These are phyloP conservation scores for Curvularia eragrostidis DNA, from an alignment of 2,329 filamentous ascomycete genomes.

Conservation along the genomic window DNA sequence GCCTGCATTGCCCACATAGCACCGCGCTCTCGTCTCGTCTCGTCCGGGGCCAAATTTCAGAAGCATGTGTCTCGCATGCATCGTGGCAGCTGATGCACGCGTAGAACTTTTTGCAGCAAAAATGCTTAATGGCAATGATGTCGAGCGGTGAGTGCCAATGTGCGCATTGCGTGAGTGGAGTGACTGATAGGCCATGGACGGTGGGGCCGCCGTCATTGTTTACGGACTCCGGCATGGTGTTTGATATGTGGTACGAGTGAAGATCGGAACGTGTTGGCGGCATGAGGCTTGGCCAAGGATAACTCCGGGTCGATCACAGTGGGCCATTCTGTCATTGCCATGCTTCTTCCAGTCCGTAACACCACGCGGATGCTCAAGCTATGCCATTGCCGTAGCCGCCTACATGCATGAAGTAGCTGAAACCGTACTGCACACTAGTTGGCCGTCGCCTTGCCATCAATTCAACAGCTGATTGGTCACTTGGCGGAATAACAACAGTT, in stretches of 20 bases:
- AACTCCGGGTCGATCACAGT: slow-evolving; percentile 20
- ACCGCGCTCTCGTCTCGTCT: slow-evolving; percentile 33
- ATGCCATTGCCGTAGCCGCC: neutral
- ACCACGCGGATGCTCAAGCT: neutral
- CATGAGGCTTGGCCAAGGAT: slow-evolving; percentile 31
- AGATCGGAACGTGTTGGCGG: slow-evolving; percentile 8
- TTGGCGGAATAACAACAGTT: slow-evolving; percentile 5
- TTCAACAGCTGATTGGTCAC: neutral
- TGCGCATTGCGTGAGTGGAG: slow-evolving; percentile 41
- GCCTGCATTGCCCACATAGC: slow-evolving; percentile 42
- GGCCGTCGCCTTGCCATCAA: neutral
- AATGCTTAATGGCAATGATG: slow-evolving; percentile 49
- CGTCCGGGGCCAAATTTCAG: slow-evolving; percentile 31
- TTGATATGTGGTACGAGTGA: neutral
- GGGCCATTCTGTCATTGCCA: slow-evolving; percentile 15
- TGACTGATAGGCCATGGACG: slow-evolving; percentile 39
- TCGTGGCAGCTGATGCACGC: slow-evolving; percentile 48
- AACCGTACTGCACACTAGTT: no score
- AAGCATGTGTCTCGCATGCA: slow-evolving; percentile 33
- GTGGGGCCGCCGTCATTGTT: slow-evolving; percentile 9
- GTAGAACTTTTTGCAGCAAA: slow-evolving; percentile 48
- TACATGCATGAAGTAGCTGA: neutral
- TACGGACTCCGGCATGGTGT: slow-evolving; percentile 13
- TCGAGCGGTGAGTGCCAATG: slow-evolving; percentile 45
- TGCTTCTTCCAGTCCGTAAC: neutral